Evolutionary conservation across 2,329 filamentous ascomycete genomes (phyloP).

Genomic region (Aureobasidium mangrovei): DNA sequence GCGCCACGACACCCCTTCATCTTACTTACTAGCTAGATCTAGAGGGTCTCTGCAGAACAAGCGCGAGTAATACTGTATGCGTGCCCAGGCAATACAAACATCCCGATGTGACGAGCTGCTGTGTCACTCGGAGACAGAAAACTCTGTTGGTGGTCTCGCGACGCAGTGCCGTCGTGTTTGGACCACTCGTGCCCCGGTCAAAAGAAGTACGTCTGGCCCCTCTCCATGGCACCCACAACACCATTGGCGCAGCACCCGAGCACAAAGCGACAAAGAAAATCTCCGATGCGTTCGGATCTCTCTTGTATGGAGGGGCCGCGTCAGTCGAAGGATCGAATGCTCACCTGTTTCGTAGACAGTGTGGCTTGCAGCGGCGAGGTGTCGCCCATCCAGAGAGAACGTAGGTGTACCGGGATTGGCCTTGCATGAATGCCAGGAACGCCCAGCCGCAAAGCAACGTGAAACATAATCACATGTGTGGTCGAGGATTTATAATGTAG

Average conservation of each 20-base stretch:
- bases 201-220: not conserved
- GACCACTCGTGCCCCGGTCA: not conserved
- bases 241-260: not conserved
- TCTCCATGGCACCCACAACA: not conserved
- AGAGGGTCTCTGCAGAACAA: not conserved
- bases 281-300: not conserved
- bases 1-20: not conserved
- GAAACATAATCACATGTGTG: conserved; percentile 7
- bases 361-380: not conserved
- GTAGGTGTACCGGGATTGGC: not conserved
- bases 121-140: not conserved
- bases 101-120: not conserved
- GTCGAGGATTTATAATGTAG: not conserved
- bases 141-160: not conserved
- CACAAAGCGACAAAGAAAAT: not conserved
- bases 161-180: not conserved
- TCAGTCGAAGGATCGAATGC: not conserved
- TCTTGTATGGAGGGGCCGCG: not conserved
- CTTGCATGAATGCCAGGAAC: conserved; percentile 1
- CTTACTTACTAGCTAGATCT: not conserved
- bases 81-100: not conserved
- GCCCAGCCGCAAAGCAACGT: not conserved
- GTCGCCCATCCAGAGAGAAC: not conserved
- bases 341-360: not conserved
- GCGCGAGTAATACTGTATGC: not conserved